Conservation (phyloP, 495 filamentous ascomycete genomes). For the Podospora comata region DNA sequence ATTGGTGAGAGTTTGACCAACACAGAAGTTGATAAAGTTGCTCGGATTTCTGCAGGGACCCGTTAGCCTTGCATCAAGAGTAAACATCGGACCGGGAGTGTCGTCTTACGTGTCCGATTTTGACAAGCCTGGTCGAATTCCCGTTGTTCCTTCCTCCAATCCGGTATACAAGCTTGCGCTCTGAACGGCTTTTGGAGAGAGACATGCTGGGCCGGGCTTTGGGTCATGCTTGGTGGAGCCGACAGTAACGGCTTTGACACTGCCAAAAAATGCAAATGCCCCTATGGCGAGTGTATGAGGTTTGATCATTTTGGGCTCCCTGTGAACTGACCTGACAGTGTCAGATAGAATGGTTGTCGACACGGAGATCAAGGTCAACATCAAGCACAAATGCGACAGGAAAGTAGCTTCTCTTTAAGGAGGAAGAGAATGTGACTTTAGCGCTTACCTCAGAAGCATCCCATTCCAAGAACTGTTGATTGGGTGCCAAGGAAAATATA, state of each 20-base stretch:
- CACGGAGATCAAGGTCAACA: too few relatives aligned
- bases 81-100: neutral
- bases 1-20: slow-evolving; percentile 51
- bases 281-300: neutral
- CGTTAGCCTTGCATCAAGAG: neutral
- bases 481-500: neutral
- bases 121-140: slow-evolving; percentile 7
- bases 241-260: neutral
- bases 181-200: neutral
- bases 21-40: slow-evolving; percentile 55
- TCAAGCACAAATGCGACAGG: neutral
- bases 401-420: neutral
- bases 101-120: slow-evolving; percentile 11
- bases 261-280: neutral
- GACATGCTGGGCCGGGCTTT: neutral
- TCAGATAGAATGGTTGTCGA: too few relatives aligned
- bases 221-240: neutral
- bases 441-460: neutral
- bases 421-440: neutral
- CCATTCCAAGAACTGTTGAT: neutral
- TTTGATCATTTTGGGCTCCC: neutral
- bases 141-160: slow-evolving; percentile 10
- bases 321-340: too few relatives aligned
- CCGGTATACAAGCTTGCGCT: slow-evolving; percentile 20
- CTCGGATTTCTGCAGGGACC: slow-evolving; percentile 18